Base-by-base conservation (phyloP, 768 basidiomycete genomes). In the Mycena rosella region DNA sequence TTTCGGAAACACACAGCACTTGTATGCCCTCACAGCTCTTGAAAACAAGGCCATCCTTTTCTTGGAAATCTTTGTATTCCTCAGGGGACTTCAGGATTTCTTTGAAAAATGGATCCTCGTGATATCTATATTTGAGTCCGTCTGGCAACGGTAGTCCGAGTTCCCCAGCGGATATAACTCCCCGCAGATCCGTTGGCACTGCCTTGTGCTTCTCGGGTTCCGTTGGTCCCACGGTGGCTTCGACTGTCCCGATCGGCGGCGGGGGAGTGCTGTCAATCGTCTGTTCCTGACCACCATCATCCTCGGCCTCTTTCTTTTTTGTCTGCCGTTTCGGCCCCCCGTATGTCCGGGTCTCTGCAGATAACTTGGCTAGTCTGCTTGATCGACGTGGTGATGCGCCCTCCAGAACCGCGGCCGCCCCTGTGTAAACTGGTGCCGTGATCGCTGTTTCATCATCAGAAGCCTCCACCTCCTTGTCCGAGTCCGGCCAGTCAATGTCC, bases 31-130 rank as follows among this genome's bases (percentile, higher is more conserved):
- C 71, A 0, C 38, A 13, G 2, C 58, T 63, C 6, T 76, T 53
- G 59, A 71, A 73, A 4, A 76, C 36, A 0, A 80, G 71, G 0
- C 76, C 78, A 13, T 79, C 70, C 0, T 27, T 13, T 0, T 73
- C 55, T 2, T 29, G 32, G 40, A 81, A 82, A 64, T 80, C 76
- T 17, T 69, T 72, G 63, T 65, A 78, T 1, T 74, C 55, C 5
- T 66, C 40, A 0, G 78, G 77, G 1, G 69, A 52, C 6, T 65
- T 58, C 0, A 80, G 4, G 13, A 83, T 72, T 0, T 54, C n/a
- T 2, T 64, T 64, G 59, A 81, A 83, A 62, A 81, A 68, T 20
- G 27, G 8, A 27, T 68, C 67, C 47, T 63, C 55, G 13, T 63
- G 18, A 20, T 68, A 68, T 0, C 53, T 34, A n/a, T 36, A 13